phyloP scores from a whole-genome alignment of 148 eudicot genomes.

The Silene uniflora region DNA sequence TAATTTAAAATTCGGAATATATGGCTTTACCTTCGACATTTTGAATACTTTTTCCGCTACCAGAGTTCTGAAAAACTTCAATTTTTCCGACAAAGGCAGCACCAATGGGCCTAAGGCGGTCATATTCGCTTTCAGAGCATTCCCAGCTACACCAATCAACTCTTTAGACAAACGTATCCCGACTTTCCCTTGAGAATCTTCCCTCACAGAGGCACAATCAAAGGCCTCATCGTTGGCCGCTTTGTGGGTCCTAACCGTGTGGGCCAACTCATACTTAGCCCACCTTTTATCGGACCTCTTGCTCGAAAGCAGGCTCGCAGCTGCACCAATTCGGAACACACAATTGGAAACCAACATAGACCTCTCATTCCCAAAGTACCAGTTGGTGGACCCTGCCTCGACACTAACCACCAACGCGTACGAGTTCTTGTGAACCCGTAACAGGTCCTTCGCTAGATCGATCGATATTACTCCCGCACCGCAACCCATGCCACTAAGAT shows the following conservation, averaged over 20 bases:
- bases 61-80: not conserved
- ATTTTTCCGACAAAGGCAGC: slow-evolving; percentile 14
- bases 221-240: not conserved
- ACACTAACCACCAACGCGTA: slow-evolving; percentile 19
- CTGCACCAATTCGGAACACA: slow-evolving; percentile 17
- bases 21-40: slow-evolving; percentile 1
- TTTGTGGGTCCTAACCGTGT: slow-evolving; percentile 7
- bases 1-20: slow-evolving; percentile 15
- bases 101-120: slow-evolving; percentile 1
- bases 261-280: slow-evolving; percentile 20
- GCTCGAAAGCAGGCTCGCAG: slow-evolving; percentile 18
- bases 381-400: slow-evolving; percentile 14
- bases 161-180: not conserved
- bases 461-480: slow-evolving; percentile 21
- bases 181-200: not conserved
- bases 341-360: slow-evolving; percentile 22
- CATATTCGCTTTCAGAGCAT: slow-evolving; percentile 4
- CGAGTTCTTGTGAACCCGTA: slow-evolving; percentile 16
- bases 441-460: slow-evolving; percentile 16
- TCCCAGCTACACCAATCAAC: not conserved
- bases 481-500: slow-evolving; percentile 17
- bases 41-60: not conserved
- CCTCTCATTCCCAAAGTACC: slow-evolving; percentile 23
- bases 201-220: not conserved
- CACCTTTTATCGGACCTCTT: slow-evolving; percentile 12